Base-by-base conservation (phyloP, 192 early-diverging fungal species). In the Coemansia sp. region DNA sequence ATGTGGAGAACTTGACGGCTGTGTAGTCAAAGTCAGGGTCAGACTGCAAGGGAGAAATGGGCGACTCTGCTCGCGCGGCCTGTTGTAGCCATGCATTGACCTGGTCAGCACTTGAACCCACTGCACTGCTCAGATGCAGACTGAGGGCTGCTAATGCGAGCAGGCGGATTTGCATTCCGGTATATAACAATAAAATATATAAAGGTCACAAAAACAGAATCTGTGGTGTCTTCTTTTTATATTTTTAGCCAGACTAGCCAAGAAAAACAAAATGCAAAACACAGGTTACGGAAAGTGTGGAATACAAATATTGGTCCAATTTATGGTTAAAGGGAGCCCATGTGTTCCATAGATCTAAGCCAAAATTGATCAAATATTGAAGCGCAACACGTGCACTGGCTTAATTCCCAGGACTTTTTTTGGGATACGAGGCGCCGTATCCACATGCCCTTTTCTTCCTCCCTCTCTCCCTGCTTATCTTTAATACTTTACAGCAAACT, bases 11-110 rank as follows among this genome's bases (percentile, higher is more conserved):
- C 60, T 79, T 79, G 19, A 79, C 61, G 2, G 76, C 76, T 3
- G 66, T 68, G 63, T 72, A 79, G 25, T 69, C 48, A 43, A 69
- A 79, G 9, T 8, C 22, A 1, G 76, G 64, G 60, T 79, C 76
- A 0, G 65, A 45, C 27, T 79, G 76, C 6, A 21, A 3, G 2
- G 9, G 10, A n/a, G 76, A 70, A 5, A 79, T 63, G 14, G 66
- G 41, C 19, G 63, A 48, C 10, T 63, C 41, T 10, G 60, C 66
- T 10, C 39, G 14, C 1, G 66, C 59, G 2, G 76, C 69, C 22
- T 68, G 76, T 0, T 32, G 29, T 14, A 52, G 39, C 76, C 76
- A 79, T 15, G 48, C 11, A 19, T 43, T 41, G 4, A 77, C 59
- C 59, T 54, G 66, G 55, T 61, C 50, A 1, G 25, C 10, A 3